These are phyloP conservation scores for Penicillium griseofulvum DNA, from an alignment of 2,329 filamentous ascomycete genomes.

Conservation along the genomic window DNA sequence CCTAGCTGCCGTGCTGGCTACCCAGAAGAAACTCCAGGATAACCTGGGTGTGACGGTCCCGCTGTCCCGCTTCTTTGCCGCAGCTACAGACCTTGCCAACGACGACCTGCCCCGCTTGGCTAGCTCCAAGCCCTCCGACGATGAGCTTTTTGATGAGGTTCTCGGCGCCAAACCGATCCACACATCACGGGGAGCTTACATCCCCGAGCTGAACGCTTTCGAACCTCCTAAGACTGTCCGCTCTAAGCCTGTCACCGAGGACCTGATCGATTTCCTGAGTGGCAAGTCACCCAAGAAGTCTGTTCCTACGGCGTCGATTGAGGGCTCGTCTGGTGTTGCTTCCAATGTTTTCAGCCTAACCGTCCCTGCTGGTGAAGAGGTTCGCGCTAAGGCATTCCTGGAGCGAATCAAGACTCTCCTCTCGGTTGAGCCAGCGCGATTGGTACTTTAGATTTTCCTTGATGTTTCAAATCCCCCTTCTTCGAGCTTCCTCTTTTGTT, in stretches of 20 bases:
- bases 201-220: slow-evolving; percentile 66
- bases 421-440: slow-evolving; percentile 72
- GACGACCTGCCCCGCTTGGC: slow-evolving; percentile 72
- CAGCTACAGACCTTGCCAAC: slow-evolving; percentile 84
- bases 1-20: slow-evolving; percentile 71
- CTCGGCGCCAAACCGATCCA: slow-evolving; percentile 58
- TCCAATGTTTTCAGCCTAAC: slow-evolving; percentile 78
- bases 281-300: slow-evolving; percentile 44
- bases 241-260: slow-evolving; percentile 53
- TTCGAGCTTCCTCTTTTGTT: slow-evolving; percentile 16
- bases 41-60: slow-evolving; percentile 78
- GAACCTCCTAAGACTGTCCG: slow-evolving; percentile 28
- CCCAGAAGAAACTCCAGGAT: slow-evolving; percentile 75
- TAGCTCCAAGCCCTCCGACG: slow-evolving; percentile 63
- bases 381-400: slow-evolving; percentile 76
- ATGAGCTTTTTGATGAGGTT: slow-evolving; percentile 87
- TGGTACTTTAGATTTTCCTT: slow-evolving; percentile 54
- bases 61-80: slow-evolving; percentile 79
- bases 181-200: slow-evolving; percentile 61
- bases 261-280: slow-evolving; percentile 80
- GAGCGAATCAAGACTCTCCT: slow-evolving; percentile 81
- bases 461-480: slow-evolving; percentile 12
- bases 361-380: slow-evolving; percentile 76
- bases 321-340: slow-evolving; percentile 49
- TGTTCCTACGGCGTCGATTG: slow-evolving; percentile 21